These are phyloP conservation scores for Penicillium ochrochloron DNA, from an alignment of 495 filamentous ascomycete species.

Conservation along the genomic window DNA sequence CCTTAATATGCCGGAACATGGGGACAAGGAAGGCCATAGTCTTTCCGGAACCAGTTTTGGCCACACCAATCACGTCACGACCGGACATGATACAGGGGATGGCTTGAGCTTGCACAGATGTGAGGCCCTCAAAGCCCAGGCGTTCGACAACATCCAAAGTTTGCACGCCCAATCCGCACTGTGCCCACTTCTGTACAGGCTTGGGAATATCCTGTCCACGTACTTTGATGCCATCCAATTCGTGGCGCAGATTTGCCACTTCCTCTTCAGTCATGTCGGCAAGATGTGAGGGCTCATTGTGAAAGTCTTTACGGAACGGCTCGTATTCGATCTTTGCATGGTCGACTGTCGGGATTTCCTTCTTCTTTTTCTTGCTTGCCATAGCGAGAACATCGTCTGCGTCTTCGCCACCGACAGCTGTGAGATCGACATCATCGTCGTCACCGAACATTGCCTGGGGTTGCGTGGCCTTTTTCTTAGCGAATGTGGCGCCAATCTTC, in stretches of 20 bases:
- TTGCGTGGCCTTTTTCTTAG: constrained; percentile 51
- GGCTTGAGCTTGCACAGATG: constrained; percentile 93
- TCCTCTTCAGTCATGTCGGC: constrained; percentile 86
- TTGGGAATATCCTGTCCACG: constrained; percentile 84
- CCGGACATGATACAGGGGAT: constrained; percentile 96
- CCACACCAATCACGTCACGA: constrained; percentile 93
- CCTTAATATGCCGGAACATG: constrained; percentile 97
- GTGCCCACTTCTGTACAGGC: constrained; percentile 94
- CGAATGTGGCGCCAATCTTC: constrained; percentile 45
- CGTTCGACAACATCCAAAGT: constrained; percentile 85
- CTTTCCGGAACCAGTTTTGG: constrained; percentile 97
- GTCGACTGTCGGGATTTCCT: constrained; percentile 85
- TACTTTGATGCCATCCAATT: constrained; percentile 95
- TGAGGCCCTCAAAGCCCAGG: constrained; percentile 86
- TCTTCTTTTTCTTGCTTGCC: constrained; percentile 93
- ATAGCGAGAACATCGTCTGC: constrained; percentile 86
- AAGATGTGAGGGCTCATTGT: constrained; percentile 85
- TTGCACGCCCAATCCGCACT: constrained; percentile 86
- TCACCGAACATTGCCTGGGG: constrained; percentile 87
- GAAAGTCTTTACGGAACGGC: constrained; percentile 90
- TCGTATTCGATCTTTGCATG: constrained; percentile 85
- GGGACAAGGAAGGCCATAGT: constrained; percentile 93
- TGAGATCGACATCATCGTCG: constrained; percentile 77
- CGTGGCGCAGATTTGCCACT: constrained; percentile 75
- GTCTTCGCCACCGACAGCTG: constrained; percentile 69